Base-by-base conservation (phyloP, 805 yeast genomes). In the Wickerhamiella alocasiicola region DNA sequence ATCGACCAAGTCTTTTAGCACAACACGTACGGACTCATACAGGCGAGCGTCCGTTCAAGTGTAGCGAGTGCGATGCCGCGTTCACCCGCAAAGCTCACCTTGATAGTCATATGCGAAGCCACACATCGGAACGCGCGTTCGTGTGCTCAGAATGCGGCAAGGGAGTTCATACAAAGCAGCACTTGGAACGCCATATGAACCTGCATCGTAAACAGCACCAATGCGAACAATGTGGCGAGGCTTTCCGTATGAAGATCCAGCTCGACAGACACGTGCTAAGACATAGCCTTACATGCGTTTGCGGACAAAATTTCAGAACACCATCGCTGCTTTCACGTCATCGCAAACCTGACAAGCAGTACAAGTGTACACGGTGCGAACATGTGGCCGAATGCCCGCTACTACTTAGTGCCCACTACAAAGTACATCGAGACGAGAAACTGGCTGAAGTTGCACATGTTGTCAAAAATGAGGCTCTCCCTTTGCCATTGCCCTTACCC, bases 11-110 rank as follows among this genome's bases (percentile, higher is more conserved):
- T 1, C 65, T 84, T 9, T 63, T 91, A 38, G 81, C 78, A 26
- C 95, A 83, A 52, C 98, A 91, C 53, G 67, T 70, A 46, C 65
- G 88, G 29, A 59, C 81, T 0, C 98, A 91, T 53, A 70, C 81
- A 2, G 81, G 82, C 45, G 75, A 78, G 30, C 64, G 91, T 40
- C 94, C 94, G 0, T 88, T 75, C 55, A 52, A 52, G 33, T 91
- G 98, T 55, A 55, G 59, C 2, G 63, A 58, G 3, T 91, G 98
- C 59, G 65, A 60, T 1, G 72, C 72, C 46, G 57, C 78, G 0
- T 91, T 84, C 54, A 64, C 74, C 13, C 68, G 95, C 39, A 80
- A 78, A 46, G 74, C 81, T n/a, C 96, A 88, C 61, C 62, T 88
- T 31, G 71, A 74, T 38, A 71, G 83, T 20, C 98, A 91, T 56